Evolutionary conservation across 2,329 filamentous ascomycete species (phyloP).

Genomic region (Tolypocladium sp.): DNA sequence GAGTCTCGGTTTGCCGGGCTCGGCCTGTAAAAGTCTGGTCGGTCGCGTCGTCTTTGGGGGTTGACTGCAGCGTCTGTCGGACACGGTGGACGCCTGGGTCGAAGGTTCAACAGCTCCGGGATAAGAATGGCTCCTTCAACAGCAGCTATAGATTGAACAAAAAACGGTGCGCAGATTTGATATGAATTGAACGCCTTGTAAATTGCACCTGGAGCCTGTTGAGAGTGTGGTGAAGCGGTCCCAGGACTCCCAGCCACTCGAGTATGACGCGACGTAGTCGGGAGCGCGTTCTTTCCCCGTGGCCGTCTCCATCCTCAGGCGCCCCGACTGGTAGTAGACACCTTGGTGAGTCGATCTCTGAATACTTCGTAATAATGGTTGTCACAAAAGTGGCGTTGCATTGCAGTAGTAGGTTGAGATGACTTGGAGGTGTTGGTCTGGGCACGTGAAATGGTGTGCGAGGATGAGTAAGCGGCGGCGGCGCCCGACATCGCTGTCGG

Average conservation of each 20-base stretch:
- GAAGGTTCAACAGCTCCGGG: neutral
- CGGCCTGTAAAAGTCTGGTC: neutral
- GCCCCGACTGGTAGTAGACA: no score
- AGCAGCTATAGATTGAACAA: neutral
- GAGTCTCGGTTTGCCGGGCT: neutral
- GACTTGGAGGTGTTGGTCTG: neutral
- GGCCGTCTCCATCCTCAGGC: no score
- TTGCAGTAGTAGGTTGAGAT: neutral
- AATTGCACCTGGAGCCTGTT: neutral
- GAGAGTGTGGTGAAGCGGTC: neutral
- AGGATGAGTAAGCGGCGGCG: conserved; percentile 6
- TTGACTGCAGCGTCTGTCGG: neutral
- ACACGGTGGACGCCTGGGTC: neutral
- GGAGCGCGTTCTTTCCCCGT: neutral
- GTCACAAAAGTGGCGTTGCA: neutral
- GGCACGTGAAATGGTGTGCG: conserved; percentile 17
- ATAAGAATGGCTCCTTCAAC: neutral
- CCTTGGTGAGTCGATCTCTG: no score
- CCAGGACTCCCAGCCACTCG: neutral
- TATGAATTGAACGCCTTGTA: neutral
- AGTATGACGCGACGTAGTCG: neutral
- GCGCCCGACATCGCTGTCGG: conserved; percentile 1
- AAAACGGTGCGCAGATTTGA: neutral
- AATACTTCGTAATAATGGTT: no score
- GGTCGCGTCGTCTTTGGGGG: neutral